Evolutionary conservation across 2,329 filamentous ascomycete species (phyloP).

Genomic region (Teratosphaeria zuluensis): DNA sequence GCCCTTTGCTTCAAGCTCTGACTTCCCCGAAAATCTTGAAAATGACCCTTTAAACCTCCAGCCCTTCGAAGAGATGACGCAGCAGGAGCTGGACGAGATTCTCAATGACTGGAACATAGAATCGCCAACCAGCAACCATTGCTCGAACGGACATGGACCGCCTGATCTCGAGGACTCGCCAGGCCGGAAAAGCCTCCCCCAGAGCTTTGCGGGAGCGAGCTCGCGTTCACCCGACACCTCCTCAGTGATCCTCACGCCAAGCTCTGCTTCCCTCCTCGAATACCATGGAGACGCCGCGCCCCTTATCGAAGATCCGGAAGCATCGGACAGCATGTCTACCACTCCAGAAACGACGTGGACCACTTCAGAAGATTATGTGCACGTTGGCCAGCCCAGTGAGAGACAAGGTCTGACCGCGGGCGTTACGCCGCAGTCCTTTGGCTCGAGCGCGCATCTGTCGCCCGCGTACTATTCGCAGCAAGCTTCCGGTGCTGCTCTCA

Average conservation of each 20-base stretch:
- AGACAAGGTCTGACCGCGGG: conserved; percentile 5
- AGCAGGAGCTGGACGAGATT: neutral
- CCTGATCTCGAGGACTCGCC: conserved; percentile 7
- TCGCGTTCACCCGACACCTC: conserved; percentile 15
- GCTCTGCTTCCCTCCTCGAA: conserved; percentile 10
- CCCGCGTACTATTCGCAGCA: neutral
- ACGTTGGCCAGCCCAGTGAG: conserved; percentile 4
- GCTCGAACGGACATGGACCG: neutral
- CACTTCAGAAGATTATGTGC: conserved; percentile 13
- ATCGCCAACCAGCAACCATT: conserved; percentile 1
- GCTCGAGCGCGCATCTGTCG: neutral
- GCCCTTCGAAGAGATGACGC: conserved; percentile 1
- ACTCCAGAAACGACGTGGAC: conserved; percentile 6
- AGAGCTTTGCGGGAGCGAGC: conserved; percentile 4
- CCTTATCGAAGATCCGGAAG: conserved; percentile 8
- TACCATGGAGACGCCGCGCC: conserved; percentile 4
- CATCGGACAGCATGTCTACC: conserved; percentile 8
- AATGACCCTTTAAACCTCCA: neutral
- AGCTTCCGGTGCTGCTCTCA: neutral
- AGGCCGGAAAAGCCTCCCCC: conserved; percentile 6
- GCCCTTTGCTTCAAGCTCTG: conserved; percentile 3
- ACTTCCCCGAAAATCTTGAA: neutral
- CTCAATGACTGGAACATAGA: neutral
- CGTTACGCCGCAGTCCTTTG: neutral
- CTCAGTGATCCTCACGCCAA: conserved; percentile 15